These are phyloP conservation scores for Penicillium freii DNA, from an alignment of 2,329 filamentous ascomycete genomes.

Conservation along the genomic window DNA sequence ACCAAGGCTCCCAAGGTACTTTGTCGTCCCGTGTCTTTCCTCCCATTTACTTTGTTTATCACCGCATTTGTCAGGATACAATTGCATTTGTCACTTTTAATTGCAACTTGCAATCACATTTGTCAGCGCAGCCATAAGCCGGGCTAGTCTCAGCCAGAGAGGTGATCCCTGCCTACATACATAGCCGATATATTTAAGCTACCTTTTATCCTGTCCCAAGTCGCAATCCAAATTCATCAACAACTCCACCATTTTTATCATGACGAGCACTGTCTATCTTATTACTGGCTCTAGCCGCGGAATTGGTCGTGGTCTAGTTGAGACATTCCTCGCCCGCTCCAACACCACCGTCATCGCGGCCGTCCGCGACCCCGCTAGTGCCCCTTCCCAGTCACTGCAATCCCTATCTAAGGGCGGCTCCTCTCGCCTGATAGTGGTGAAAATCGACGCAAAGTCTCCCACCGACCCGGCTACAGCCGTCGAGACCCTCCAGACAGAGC, in stretches of 20 bases:
- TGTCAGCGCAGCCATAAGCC: not conserved
- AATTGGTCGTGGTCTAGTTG: slow-evolving; percentile 5
- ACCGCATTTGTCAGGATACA: no score
- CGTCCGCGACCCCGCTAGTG: not conserved
- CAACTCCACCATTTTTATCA: not conserved
- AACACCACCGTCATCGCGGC: slow-evolving; percentile 6
- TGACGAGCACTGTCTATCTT: not conserved
- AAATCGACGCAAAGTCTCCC: slow-evolving; percentile 43
- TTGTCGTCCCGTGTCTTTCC: no score
- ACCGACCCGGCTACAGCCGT: slow-evolving; percentile 37
- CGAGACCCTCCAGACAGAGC: slow-evolving; percentile 25
- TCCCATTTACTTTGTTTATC: no score
- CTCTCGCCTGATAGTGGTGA: slow-evolving; percentile 43
- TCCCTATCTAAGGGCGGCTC: slow-evolving; percentile 36
- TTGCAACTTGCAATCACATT: no score
- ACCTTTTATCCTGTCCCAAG: not conserved
- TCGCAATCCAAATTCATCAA: not conserved
- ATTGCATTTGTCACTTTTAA: not conserved
- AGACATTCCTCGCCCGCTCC: slow-evolving; percentile 1
- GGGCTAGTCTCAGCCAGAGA: not conserved
- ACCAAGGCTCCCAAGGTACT: no score
- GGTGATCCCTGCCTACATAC: no score
- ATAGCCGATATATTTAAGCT: not conserved
- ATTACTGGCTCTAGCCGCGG: slow-evolving; percentile 3
- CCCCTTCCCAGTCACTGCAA: not conserved